Evolutionary conservation across 2,329 filamentous ascomycete genomes (phyloP), one percentile per base, ranked within the genome.

Genomic region (Penicillium digitatum): DNA sequence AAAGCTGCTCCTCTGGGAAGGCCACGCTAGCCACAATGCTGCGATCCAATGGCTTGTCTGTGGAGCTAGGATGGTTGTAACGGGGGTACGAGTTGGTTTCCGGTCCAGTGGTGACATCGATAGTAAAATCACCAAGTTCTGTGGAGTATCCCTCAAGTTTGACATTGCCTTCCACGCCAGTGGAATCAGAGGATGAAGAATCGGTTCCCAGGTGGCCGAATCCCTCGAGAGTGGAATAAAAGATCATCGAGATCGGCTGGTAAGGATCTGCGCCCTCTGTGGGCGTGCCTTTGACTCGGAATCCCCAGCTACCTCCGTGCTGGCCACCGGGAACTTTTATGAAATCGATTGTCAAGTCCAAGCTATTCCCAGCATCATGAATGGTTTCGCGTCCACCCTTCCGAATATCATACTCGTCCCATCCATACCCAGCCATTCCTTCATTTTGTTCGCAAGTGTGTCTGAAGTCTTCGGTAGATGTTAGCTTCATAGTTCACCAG

Each of bases 401-500:
- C 55, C 94, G 83, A 22, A 91, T 87, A 74, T 99, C 94, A 72
- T 95, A 99, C 71, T 95, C 90, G 67, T 97, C 92, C 94, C 94
- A 99, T 59, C 94, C 94, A 72, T 99, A 99, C 53, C 93, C 93
- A 45, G 85, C 88, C 82, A 99, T 95, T 62, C 88, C 88, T 71
- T 95, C 90, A 72, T 94, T 84, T 72, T 99, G 94, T 73, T 97
- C 94, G 76, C 94, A 99, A 0, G 94, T 96, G 72, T 96, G 91
- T 61, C 94, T 86, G 66, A 96, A 88, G 65, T 87, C 90, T 94
- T 69, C 2, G 51, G 20, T 57, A n/a, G 8, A 50, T 56, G 63
- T 70, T 32, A 69, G 64, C 44, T 42, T 29, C 12, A 35, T 40
- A 38, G 24, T 29, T 11, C 26, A 48, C 18, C 31, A 48, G 42